phyloP scores from a whole-genome alignment of 495 filamentous ascomycete genomes.

The Penicillium diatomitis region DNA sequence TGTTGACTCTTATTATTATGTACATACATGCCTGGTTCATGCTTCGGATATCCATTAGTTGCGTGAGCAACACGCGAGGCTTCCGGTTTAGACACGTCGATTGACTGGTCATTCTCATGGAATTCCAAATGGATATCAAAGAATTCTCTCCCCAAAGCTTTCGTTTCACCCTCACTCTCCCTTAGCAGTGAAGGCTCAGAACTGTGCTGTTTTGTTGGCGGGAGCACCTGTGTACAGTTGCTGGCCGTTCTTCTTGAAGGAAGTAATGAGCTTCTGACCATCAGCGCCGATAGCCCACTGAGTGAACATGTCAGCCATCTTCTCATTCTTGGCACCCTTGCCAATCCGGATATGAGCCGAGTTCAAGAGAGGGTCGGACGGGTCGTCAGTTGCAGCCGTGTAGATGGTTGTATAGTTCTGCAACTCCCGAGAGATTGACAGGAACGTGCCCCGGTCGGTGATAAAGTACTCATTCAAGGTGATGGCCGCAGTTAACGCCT shows the following conservation, averaged over 20 bases:
- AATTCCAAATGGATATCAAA: no score
- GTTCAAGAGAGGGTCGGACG: constrained; percentile 23
- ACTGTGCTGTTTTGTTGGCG: constrained; percentile 7
- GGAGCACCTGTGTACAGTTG: constrained; percentile 22
- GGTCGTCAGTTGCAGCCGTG: constrained; percentile 23
- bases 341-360: constrained; percentile 32
- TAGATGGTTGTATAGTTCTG: constrained; percentile 22
- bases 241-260: constrained; percentile 25
- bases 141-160: neutral
- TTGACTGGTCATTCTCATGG: no score
- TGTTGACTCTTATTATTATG: no score
- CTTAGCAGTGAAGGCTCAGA: neutral
- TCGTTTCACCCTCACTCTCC: neutral
- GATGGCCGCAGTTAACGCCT: constrained; percentile 29
- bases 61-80: no score
- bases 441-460: constrained; percentile 33
- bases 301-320: constrained; percentile 23
- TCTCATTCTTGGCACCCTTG: constrained; percentile 15
- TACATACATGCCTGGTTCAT: no score
- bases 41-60: no score
- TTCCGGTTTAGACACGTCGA: no score
- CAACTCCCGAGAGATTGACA: constrained; percentile 19
- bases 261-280: constrained; percentile 25
- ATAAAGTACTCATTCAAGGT: constrained; percentile 32
- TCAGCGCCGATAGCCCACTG: constrained; percentile 23